Percentiles rank a stretch among this genome's conserved stretches.
Conservation (phyloP, 179 eudicot species). For the Silene noctiflora region DNA sequence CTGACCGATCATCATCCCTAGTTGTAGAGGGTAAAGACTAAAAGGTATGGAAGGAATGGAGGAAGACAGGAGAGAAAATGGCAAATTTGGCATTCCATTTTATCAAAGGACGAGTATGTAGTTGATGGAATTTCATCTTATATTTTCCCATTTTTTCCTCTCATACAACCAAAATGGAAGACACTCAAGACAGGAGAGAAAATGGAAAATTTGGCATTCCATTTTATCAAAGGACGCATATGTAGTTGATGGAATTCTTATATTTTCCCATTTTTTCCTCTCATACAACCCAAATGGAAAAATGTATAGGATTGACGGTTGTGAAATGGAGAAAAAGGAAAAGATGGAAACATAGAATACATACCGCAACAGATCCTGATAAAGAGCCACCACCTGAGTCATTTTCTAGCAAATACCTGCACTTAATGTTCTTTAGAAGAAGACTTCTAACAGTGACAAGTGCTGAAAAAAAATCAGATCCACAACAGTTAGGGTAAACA, state of each 20-base stretch:
- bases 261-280: not conserved
- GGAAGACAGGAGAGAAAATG: too few relatives aligned
- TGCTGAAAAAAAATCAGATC: constrained; percentile 43
- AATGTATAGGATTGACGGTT: not conserved
- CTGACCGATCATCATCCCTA: too few relatives aligned
- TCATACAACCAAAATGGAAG: too few relatives aligned
- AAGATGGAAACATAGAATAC: constrained; percentile 23
- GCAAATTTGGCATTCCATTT: not conserved
- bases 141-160: too few relatives aligned
- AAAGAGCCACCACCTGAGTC: constrained; percentile 95
- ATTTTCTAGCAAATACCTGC: constrained; percentile 84
- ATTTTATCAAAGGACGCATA: too few relatives aligned
- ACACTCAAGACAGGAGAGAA: too few relatives aligned
- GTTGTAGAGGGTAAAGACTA: too few relatives aligned
- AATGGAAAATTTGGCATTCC: not conserved
- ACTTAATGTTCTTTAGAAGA: constrained; percentile 83
- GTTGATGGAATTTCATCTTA: too few relatives aligned
- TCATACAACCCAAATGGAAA: too few relatives aligned
- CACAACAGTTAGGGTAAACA: not conserved
- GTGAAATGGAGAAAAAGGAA: not conserved
- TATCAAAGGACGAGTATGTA: too few relatives aligned
- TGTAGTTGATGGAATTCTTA: too few relatives aligned
- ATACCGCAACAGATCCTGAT: constrained; percentile 79
- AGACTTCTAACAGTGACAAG: constrained; percentile 84
- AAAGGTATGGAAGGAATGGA: too few relatives aligned